Conservation (phyloP, 2,329 filamentous ascomycete genomes). For the Juglanconis oblonga region DNA sequence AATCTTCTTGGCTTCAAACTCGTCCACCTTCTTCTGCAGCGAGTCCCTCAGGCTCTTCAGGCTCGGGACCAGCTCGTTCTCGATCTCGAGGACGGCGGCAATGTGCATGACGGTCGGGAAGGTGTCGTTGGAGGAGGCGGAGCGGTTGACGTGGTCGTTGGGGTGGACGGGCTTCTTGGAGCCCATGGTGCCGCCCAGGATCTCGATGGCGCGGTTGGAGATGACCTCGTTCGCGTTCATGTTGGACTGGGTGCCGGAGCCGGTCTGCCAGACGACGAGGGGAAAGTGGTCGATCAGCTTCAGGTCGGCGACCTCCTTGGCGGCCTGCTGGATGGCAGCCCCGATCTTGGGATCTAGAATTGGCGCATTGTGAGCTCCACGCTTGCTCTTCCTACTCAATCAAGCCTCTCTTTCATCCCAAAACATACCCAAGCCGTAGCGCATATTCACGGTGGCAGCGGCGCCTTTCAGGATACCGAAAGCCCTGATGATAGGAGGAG, state of each 20-base stretch:
- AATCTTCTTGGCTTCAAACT: slow-evolving; percentile 80
- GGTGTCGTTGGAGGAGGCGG: slow-evolving; percentile 96
- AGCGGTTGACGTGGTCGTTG: slow-evolving; percentile 99
- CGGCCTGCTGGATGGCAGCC: slow-evolving; percentile 90
- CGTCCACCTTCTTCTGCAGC: slow-evolving; percentile 82
- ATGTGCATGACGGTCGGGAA: slow-evolving; percentile 99
- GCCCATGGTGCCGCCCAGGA: slow-evolving; percentile 89
- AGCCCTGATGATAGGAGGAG: slow-evolving; percentile 83
- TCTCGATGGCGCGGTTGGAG: slow-evolving; percentile 98
- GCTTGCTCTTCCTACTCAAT: background rate
- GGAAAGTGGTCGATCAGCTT: slow-evolving; percentile 98
- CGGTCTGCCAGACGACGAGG: slow-evolving; percentile 98
- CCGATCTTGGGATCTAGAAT: slow-evolving; percentile 77
- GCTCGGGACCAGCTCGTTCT: slow-evolving; percentile 79
- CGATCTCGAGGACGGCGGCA: slow-evolving; percentile 89
- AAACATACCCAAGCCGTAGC: slow-evolving; percentile 76
- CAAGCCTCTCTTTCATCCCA: background rate
- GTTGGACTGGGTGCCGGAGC: slow-evolving; percentile 97
- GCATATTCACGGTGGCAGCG: slow-evolving; percentile 92
- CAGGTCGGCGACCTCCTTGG: slow-evolving; percentile 85
- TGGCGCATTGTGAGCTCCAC: background rate
- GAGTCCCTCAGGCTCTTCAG: slow-evolving; percentile 79
- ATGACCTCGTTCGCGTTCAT: slow-evolving; percentile 99
- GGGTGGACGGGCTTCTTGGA: slow-evolving; percentile 98
- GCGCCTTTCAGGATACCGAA: slow-evolving; percentile 98